Conservation (phyloP, 495 filamentous ascomycete genomes). For the Wilcoxina mikolae region DNA sequence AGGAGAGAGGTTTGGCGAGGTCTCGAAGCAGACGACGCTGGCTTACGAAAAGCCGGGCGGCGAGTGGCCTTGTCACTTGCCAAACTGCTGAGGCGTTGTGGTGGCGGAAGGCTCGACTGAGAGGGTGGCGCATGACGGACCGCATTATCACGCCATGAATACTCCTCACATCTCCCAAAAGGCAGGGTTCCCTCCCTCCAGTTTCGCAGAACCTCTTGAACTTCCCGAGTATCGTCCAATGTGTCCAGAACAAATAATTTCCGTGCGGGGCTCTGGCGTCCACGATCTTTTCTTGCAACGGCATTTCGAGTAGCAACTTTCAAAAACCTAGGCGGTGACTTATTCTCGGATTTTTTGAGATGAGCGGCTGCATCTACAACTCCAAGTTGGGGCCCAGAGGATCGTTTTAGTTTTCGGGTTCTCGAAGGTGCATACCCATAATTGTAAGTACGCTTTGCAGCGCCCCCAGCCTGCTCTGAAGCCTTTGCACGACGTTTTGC, state of each 20-base stretch:
- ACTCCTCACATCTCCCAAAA: constrained; percentile 1
- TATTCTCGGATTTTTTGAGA: constrained; percentile 21
- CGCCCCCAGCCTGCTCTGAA: not conserved
- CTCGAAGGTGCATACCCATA: constrained; percentile 1
- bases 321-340: constrained; percentile 52
- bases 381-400: constrained; percentile 39
- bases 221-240: constrained; percentile 59
- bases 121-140: too few species aligned
- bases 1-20: not conserved
- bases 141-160: not conserved
- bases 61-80: not conserved
- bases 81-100: not conserved
- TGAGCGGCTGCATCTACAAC: constrained; percentile 55
- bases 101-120: not conserved
- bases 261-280: constrained; percentile 55
- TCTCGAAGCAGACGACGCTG: not conserved
- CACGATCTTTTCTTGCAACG: constrained; percentile 44
- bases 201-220: constrained; percentile 46
- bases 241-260: constrained; percentile 64
- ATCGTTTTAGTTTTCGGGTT: not conserved
- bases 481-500: not conserved
- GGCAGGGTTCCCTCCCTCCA: constrained; percentile 55
- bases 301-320: constrained; percentile 61
- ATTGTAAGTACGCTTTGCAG: not conserved
- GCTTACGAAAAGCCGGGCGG: not conserved